Evolutionary conservation across 441 rosid genomes (phyloP).

Genomic region (Populus hybrid): DNA sequence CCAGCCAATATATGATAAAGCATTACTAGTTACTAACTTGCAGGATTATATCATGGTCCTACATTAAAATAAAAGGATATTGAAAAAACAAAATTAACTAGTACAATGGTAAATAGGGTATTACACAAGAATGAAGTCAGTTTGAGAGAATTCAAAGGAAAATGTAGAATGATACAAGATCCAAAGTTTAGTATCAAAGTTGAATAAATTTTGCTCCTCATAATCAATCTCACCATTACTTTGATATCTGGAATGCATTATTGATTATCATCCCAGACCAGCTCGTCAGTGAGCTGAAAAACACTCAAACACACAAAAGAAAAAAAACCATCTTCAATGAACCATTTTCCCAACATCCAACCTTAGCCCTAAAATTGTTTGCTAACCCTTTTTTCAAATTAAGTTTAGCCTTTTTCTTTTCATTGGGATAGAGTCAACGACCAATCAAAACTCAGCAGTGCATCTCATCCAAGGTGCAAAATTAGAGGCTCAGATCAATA

Average conservation of each 20-base stretch:
- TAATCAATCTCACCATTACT: not conserved
- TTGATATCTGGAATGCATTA: not conserved
- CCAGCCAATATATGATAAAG: not conserved
- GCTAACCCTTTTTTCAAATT: not conserved
- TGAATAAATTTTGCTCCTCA: not conserved
- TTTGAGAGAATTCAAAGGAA: not conserved
- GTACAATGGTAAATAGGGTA: not conserved
- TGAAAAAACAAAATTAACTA: not conserved
- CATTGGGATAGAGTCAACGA: not conserved
- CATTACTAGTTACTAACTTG: not conserved
- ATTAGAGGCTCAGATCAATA: not conserved
- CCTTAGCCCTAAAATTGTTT: not conserved
- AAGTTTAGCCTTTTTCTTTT: not conserved
- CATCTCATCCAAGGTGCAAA: not conserved
- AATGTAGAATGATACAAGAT: not conserved
- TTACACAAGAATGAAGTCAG: not conserved
- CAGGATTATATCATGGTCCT: not conserved
- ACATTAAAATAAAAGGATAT: not conserved
- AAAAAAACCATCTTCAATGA: not conserved
- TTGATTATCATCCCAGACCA: not conserved
- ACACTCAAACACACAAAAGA: not conserved
- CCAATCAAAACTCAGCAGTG: not conserved
- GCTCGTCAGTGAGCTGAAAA: not conserved
- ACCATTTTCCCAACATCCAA: not conserved
- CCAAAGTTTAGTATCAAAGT: not conserved